A percentile compares a stretch with the other conserved stretches of the same genome.
Evolutionary conservation across 2,329 filamentous ascomycete genomes (phyloP).

Genomic region (Hortaea werneckii): DNA sequence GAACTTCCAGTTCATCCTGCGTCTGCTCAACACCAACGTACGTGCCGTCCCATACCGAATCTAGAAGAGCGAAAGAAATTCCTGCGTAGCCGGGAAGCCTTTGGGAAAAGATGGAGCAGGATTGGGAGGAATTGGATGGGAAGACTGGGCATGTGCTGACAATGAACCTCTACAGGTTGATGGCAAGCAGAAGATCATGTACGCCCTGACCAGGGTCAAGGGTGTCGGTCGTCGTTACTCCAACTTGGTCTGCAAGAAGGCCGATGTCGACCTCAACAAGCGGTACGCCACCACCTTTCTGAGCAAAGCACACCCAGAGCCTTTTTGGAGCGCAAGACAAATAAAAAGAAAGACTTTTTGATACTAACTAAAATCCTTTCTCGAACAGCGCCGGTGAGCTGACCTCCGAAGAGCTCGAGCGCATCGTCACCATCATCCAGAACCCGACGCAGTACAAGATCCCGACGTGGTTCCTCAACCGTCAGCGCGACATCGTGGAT

Average conservation of each 20-base stretch:
- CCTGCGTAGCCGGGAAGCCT: not conserved
- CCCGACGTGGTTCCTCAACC: conserved; percentile 97
- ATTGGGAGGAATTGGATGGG: not conserved
- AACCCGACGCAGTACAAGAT: conserved; percentile 99
- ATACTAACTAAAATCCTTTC: conserved; percentile 17
- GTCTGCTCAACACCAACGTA: conserved; percentile 95
- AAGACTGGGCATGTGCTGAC: not conserved
- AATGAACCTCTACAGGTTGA: conserved; percentile 45
- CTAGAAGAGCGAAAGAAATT: not conserved
- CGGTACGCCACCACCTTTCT: conserved; percentile 49
- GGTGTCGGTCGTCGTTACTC: conserved; percentile 99
- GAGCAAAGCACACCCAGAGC: not conserved
- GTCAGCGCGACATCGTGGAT: conserved; percentile 98
- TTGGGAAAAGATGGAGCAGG: not conserved
- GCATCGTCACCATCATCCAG: conserved; percentile 99
- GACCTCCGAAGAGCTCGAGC: conserved; percentile 99
- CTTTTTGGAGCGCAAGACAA: not conserved
- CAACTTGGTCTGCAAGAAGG: conserved; percentile 99
- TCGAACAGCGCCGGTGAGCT: conserved; percentile 78
- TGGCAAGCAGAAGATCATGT: conserved; percentile 99
- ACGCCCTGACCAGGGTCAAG: conserved; percentile 99
- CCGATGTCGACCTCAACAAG: conserved; percentile 99
- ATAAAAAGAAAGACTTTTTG: conserved; percentile 6
- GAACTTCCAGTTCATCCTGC: conserved; percentile 55
- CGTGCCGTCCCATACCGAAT: conserved; percentile 9